Conservation (phyloP, 352 stramenopile genomes). For the Globisporangium cylindrosporum region DNA sequence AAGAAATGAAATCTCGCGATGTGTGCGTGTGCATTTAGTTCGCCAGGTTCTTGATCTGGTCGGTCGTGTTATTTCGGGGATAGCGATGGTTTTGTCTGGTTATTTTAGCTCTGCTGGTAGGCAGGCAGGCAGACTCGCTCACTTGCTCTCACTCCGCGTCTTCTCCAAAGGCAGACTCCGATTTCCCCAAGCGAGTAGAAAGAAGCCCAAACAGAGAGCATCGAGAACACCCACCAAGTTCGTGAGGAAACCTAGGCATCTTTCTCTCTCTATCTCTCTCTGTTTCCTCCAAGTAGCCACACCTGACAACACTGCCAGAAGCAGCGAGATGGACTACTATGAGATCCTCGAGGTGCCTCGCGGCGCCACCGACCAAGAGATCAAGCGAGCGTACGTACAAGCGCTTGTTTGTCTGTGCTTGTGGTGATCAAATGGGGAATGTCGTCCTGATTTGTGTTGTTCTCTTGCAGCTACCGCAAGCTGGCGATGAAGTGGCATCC, state of each 20-base stretch:
- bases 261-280: background rate
- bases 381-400: slow-evolving; percentile 88
- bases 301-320: background rate
- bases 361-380: slow-evolving; percentile 78
- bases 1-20: background rate
- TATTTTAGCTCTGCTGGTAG: background rate
- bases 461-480: slow-evolving; percentile 82
- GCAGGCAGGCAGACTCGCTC: background rate
- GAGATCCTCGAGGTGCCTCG: slow-evolving; percentile 86
- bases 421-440: background rate
- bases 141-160: background rate
- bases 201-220: background rate
- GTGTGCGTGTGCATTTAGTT: background rate
- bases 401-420: background rate
- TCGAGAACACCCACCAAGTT: background rate
- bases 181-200: background rate
- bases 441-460: background rate
- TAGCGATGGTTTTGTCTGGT: too few species aligned
- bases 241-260: background rate
- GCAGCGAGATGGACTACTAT: slow-evolving; percentile 86
- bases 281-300: background rate
- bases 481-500: slow-evolving; percentile 94
- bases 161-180: background rate
- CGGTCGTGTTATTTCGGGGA: background rate
- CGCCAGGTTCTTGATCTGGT: background rate